Conservation (phyloP, 2,329 filamentous ascomycete species). For the Colletotrichum sp. region DNA sequence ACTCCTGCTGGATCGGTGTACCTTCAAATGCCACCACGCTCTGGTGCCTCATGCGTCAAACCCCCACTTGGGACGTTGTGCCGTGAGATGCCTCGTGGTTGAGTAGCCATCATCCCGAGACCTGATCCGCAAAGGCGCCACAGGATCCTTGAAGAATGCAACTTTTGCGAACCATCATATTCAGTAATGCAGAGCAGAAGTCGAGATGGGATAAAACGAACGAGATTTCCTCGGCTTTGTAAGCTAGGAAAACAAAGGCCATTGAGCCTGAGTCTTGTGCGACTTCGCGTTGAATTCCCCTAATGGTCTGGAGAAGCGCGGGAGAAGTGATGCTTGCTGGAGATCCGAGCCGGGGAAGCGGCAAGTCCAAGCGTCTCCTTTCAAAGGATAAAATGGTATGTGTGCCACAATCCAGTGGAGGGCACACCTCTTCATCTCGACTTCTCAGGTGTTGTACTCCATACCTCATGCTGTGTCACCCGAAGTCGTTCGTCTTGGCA, state of each 20-base stretch:
- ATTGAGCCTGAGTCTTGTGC: background rate
- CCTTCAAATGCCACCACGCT: background rate
- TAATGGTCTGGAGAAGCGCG: background rate
- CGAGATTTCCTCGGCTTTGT: background rate
- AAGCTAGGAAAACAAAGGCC: background rate
- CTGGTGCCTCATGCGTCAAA: background rate
- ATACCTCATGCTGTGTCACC: background rate
- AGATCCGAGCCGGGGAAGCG: background rate
- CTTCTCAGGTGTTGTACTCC: background rate
- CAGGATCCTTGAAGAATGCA: background rate
- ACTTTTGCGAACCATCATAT: background rate
- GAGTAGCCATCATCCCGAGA: background rate
- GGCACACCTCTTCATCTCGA: background rate
- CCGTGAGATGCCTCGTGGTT: slow-evolving; percentile 11
- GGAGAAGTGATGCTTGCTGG: background rate
- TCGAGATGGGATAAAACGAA: background rate
- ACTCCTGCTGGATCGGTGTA: slow-evolving; percentile 10
- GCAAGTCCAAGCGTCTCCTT: background rate
- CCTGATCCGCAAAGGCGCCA: background rate
- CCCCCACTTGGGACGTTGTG: background rate
- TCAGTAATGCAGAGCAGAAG: background rate
- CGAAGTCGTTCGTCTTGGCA: background rate
- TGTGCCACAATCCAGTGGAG: background rate
- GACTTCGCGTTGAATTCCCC: slow-evolving; percentile 4
- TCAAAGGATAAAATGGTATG: background rate